Evolutionary conservation across 106 monocot species (phyloP), one percentile per base, ranked within the genome.

Genomic region (Posidonia australis): DNA sequence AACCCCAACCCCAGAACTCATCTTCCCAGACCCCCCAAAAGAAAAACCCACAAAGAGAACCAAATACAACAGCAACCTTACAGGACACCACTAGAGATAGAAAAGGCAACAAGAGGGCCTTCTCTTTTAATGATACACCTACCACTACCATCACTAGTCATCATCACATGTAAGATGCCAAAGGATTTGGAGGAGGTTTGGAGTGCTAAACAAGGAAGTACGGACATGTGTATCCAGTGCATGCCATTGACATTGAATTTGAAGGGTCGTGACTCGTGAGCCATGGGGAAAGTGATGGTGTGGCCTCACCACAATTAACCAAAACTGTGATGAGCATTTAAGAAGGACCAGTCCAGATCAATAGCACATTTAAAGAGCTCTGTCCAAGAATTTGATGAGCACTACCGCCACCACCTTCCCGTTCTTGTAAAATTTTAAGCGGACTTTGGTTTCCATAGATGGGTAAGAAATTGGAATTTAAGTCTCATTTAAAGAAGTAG

Each of bases 1-100:
- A 29, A 74, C 68, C n/a, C 78, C 82, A 42, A 66, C 78, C 22
- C 69, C 76, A 46, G 62, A 57, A 58, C 63, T 79, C 81, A 89
- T 84, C 54, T 73, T 36, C 14, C 36, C 13, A 28, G 30, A 19
- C 0, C 7, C 10, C n/a, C 30, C 11, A 20, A 62, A 43, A 22
- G 11, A 22, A 2, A 62, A 62, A 62, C n/a, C 19, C 43, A 62
- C 10, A 13, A 36, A 13, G 49, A 52, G 21, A 62, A 20, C 61
- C 29, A 17, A 48, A 22, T 13, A 6, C 25, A 20, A 28, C 36
- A 36, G 36, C 36, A 2, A 2, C 36, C 36, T 36, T 36, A 36
- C 36, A 36, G 36, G 2, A 36, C 2, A 36, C 2, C 36, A n/a
- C 36, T 36, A 36, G 36, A 36, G 36, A 36, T 36, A 36, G 36